phyloP scores from a whole-genome alignment of 140 eudicot genomes.

The Oenanthe javanica region DNA sequence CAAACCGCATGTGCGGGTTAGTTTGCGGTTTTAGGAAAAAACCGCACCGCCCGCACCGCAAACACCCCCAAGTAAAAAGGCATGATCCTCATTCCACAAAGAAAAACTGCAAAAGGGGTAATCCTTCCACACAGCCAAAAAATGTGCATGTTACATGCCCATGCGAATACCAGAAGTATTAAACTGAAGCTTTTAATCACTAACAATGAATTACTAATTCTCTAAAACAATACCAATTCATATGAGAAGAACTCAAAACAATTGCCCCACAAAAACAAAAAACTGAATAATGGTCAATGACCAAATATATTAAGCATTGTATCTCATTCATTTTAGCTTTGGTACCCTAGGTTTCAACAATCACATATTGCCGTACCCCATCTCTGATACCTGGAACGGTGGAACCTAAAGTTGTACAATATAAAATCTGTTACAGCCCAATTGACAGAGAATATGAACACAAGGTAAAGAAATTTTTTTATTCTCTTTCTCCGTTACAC shows the following conservation, averaged over 20 bases:
- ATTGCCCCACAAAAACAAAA: neutral
- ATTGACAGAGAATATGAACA: neutral
- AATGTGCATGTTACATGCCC: neutral
- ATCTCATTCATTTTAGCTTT: neutral
- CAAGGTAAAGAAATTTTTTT: neutral
- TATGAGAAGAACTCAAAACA: neutral
- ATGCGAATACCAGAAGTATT: neutral
- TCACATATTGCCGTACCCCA: neutral
- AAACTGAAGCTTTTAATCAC: neutral
- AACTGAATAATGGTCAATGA: neutral
- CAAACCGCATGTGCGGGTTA: too few relatives aligned
- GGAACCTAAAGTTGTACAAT: neutral
- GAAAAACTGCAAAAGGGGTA: neutral
- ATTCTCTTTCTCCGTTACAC: neutral
- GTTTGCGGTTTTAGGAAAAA: too few relatives aligned
- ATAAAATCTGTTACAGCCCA: neutral
- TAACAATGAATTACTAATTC: neutral
- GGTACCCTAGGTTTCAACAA: neutral
- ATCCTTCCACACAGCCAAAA: neutral
- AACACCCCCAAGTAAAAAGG: neutral
- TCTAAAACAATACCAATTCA: neutral
- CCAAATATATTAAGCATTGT: too few relatives aligned
- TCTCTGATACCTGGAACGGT: neutral
- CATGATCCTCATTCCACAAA: neutral
- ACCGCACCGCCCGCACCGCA: too few relatives aligned